Evolutionary conservation across 768 basidiomycete genomes (phyloP).

Genomic region (Psilocybe azurescens): DNA sequence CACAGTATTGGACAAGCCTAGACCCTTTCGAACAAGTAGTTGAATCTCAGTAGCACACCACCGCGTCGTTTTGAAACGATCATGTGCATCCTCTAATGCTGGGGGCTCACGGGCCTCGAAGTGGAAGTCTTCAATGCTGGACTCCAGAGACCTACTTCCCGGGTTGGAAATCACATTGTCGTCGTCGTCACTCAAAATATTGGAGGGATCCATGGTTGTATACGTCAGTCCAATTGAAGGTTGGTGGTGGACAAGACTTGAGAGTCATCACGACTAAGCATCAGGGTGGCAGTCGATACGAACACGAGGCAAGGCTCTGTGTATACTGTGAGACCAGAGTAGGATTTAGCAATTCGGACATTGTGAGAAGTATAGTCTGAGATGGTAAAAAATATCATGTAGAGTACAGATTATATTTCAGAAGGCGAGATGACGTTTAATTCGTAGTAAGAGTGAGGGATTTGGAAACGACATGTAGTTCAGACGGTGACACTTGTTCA

Average conservation of each 20-base stretch:
- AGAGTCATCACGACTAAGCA: constrained; percentile 2
- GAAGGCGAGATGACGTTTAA: too few species aligned
- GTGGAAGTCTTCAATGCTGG: constrained; percentile 58
- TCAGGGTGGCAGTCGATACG: not conserved
- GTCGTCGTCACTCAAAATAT: constrained; percentile 70
- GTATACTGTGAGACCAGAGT: constrained; percentile 11
- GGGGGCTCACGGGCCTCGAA: constrained; percentile 48
- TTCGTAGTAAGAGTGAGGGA: too few species aligned
- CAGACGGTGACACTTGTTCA: not conserved
- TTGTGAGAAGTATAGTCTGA: not conserved
- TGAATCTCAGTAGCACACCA: constrained; percentile 72
- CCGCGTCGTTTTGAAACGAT: constrained; percentile 56
- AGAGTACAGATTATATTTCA: too few species aligned
- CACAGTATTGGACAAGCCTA: constrained; percentile 24
- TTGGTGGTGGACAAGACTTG: not conserved
- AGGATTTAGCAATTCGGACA: constrained; percentile 1
- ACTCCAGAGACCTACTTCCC: constrained; percentile 59
- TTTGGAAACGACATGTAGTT: too few species aligned
- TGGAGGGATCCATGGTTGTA: constrained; percentile 22
- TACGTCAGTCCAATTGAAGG: not conserved
- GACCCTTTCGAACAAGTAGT: constrained; percentile 60
- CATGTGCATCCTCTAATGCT: constrained; percentile 53
- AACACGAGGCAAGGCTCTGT: constrained; percentile 23
- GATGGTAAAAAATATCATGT: too few species aligned
- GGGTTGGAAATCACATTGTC: constrained; percentile 79